Evolutionary conservation across 108 stramenopile genomes (phyloP).

Genomic region (Discostella stelligeroides): DNA sequence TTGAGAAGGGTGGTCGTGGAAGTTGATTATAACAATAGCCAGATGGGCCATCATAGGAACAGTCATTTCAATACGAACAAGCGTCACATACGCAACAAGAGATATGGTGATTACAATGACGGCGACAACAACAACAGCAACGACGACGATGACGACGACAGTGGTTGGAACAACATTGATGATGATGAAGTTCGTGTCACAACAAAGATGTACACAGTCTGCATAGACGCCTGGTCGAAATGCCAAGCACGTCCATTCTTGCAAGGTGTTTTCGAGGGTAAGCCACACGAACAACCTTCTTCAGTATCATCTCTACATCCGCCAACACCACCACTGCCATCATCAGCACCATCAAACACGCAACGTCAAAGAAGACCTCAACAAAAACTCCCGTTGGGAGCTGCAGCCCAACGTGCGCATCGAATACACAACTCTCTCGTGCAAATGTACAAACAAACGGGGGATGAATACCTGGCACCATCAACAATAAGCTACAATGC

Average conservation of each 20-base stretch:
- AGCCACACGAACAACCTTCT: not conserved
- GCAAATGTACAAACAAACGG: slow-evolving; percentile 42
- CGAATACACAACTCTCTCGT: slow-evolving; percentile 64
- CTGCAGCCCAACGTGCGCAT: slow-evolving; percentile 65
- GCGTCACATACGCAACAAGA: too few species aligned
- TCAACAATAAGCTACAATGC: slow-evolving; percentile 64
- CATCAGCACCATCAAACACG: not conserved
- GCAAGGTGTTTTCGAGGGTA: slow-evolving; percentile 11
- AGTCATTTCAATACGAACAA: not conserved
- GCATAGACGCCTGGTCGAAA: slow-evolving; percentile 76
- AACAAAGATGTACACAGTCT: slow-evolving; percentile 39
- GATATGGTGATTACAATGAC: not conserved
- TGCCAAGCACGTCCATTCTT: slow-evolving; percentile 43
- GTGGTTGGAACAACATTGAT: not conserved
- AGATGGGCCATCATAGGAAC: not conserved
- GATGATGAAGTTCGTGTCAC: slow-evolving; percentile 24
- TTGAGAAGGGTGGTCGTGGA: slow-evolving; percentile 70
- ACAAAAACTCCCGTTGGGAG: slow-evolving; percentile 36
- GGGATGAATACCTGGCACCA: slow-evolving; percentile 53
- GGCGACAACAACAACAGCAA: not conserved
- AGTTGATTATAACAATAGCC: slow-evolving; percentile 30
- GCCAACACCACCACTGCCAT: not conserved
- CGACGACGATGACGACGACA: not conserved
- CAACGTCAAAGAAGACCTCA: slow-evolving; percentile 2
- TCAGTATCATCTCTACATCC: slow-evolving; percentile 1